These are phyloP conservation scores for Chaetomiaceae sp. DNA, from an alignment of 2,329 filamentous ascomycete genomes.

Conservation along the genomic window DNA sequence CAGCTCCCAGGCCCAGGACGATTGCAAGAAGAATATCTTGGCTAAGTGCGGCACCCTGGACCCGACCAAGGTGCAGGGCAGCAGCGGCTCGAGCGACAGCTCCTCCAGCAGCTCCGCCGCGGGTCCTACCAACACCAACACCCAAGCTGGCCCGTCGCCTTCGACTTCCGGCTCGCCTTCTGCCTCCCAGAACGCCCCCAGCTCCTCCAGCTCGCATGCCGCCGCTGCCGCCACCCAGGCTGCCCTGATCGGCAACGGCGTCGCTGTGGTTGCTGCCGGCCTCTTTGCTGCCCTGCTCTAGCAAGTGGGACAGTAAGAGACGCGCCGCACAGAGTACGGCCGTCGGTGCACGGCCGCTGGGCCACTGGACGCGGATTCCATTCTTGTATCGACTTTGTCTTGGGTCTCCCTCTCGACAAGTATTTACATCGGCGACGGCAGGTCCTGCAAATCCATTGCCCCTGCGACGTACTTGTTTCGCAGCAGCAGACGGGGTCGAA, in stretches of 20 bases:
- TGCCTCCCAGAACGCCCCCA: constrained; percentile 14
- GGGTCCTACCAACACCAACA: constrained; percentile 23
- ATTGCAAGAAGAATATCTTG: constrained; percentile 43
- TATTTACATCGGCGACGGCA: constrained; percentile 18
- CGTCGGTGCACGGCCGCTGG: not conserved
- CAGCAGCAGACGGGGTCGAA: constrained; percentile 11
- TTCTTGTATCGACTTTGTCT: constrained; percentile 22
- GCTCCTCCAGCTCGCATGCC: constrained; percentile 17
- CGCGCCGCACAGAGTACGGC: constrained; percentile 1
- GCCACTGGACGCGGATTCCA: constrained; percentile 13
- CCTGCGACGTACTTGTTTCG: constrained; percentile 13
- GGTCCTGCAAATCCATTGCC: constrained; percentile 18
- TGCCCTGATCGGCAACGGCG: constrained; percentile 38
- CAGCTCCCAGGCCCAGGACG: constrained; percentile 38
- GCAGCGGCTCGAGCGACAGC: constrained; percentile 18
- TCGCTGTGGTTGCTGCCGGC: constrained; percentile 44
- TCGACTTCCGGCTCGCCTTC: constrained; percentile 16
- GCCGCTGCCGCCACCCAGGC: constrained; percentile 28
- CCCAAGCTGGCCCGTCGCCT: constrained; percentile 15
- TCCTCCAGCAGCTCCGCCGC: constrained; percentile 28
- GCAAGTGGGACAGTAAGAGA: not conserved
- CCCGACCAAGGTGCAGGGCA: constrained; percentile 31
- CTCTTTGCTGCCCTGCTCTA: constrained; percentile 47
- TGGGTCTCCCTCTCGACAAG: constrained; percentile 19
- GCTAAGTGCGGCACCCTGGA: constrained; percentile 42